phyloP scores from a whole-genome alignment of 2,329 filamentous ascomycete species.

The Cladorrhinum sp. region DNA sequence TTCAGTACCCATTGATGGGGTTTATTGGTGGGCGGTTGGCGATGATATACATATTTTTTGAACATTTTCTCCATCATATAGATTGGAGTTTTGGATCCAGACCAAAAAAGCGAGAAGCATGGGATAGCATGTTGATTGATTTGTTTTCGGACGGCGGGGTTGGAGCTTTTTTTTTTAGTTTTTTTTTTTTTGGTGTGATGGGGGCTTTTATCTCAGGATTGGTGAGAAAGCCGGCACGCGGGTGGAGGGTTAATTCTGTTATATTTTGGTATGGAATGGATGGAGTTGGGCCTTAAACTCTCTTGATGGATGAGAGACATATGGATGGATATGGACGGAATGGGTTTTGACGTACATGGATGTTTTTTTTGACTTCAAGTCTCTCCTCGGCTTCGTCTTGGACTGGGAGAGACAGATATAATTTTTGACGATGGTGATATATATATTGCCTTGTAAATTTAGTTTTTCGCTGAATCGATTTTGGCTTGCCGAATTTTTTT shows the following conservation, averaged over 20 bases:
- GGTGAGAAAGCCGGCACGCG: background rate
- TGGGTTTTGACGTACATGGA: background rate
- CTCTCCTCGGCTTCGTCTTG: background rate
- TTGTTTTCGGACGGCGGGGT: background rate
- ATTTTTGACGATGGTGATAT: background rate
- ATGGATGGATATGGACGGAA: background rate
- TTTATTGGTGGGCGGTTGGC: background rate
- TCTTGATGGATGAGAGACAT: background rate
- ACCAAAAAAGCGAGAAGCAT: slow-evolving; percentile 18
- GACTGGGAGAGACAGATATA: background rate
- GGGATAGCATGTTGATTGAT: slow-evolving; percentile 9
- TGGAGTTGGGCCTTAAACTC: too few species aligned
- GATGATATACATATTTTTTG: slow-evolving; percentile 5
- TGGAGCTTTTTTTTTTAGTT: background rate
- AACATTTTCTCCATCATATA: slow-evolving; percentile 15
- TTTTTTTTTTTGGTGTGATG: too few species aligned
- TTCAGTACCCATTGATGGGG: background rate
- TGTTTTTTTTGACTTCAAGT: background rate
- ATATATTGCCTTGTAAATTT: background rate
- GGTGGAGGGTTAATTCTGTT: background rate
- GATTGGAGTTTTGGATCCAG: slow-evolving; percentile 20
- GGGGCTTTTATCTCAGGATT: background rate
- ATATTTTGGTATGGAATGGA: background rate
- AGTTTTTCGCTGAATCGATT: background rate
- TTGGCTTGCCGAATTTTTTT: background rate